phyloP scores from a whole-genome alignment of 768 basidiomycete species.

The Ephemerocybe angulata region DNA sequence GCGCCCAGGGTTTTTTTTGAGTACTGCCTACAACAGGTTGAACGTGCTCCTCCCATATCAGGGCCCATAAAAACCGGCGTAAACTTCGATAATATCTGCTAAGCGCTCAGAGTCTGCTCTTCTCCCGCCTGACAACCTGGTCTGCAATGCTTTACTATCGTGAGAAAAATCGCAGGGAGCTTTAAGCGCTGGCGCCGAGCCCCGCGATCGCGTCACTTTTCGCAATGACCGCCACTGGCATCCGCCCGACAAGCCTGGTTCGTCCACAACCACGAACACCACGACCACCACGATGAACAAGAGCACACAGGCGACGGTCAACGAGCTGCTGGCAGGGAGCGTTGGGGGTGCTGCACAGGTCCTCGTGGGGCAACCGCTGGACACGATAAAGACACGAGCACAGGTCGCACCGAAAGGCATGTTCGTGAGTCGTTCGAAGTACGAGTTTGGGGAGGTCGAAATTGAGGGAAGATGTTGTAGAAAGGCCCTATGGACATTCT shows the following conservation, averaged over 20 bases:
- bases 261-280: background rate
- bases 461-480: constrained; percentile 32
- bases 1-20: too few relatives aligned
- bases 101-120: too few relatives aligned
- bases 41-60: too few relatives aligned
- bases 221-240: constrained; percentile 12
- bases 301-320: constrained; percentile 52
- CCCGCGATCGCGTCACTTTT: constrained; percentile 23
- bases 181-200: too few relatives aligned
- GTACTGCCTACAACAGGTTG: too few relatives aligned
- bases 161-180: too few relatives aligned
- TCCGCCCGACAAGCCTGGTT: constrained; percentile 3
- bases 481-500: constrained; percentile 95
- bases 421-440: constrained; percentile 60
- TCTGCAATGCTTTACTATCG: too few relatives aligned
- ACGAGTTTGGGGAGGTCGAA: background rate
- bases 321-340: constrained; percentile 85
- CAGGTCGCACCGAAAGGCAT: constrained; percentile 83
- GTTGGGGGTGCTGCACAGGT: constrained; percentile 94
- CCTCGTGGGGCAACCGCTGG: constrained; percentile 88
- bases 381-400: constrained; percentile 85
- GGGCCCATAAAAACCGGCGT: too few relatives aligned
- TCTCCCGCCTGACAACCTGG: too few relatives aligned
- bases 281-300: constrained; percentile 12
- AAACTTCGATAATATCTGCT: too few relatives aligned